These are phyloP conservation scores for Ganoderma meredithae DNA, from an alignment of 1,284 basidiomycete genomes.

Conservation along the genomic window DNA sequence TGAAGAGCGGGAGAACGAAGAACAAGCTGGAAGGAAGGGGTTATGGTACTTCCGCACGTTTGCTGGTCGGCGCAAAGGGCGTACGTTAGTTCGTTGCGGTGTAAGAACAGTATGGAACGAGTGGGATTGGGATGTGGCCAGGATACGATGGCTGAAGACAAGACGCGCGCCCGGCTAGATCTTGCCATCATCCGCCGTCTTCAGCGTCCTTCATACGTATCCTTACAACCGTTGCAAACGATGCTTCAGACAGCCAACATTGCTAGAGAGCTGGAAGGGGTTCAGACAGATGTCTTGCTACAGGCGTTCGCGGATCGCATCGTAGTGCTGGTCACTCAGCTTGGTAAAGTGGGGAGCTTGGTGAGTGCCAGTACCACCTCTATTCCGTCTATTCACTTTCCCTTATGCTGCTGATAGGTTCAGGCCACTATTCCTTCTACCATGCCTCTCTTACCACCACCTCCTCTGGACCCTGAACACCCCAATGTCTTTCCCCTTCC, in stretches of 20 bases:
- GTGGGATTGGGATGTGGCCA: too few species aligned
- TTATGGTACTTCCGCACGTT: background rate
- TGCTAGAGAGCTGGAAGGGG: slow-evolving; percentile 58
- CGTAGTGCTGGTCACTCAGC: slow-evolving; percentile 85
- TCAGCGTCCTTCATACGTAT: background rate
- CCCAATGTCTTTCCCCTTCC: slow-evolving; percentile 58
- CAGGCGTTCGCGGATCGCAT: slow-evolving; percentile 83
- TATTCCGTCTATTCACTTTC: background rate
- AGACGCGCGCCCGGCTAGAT: slow-evolving; percentile 7
- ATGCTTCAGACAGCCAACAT: slow-evolving; percentile 46
- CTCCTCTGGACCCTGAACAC: slow-evolving; percentile 45
- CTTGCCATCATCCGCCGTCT: background rate
- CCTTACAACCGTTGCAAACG: background rate
- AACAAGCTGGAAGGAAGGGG: background rate
- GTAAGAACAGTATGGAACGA: background rate
- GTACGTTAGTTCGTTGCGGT: background rate
- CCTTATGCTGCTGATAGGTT: slow-evolving; percentile 56
- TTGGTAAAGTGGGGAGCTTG: slow-evolving; percentile 87
- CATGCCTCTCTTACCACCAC: slow-evolving; percentile 58
- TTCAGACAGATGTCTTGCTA: slow-evolving; percentile 76
- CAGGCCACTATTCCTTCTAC: slow-evolving; percentile 82
- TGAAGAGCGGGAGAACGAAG: background rate
- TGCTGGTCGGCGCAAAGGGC: background rate
- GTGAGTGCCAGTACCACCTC: slow-evolving; percentile 52
- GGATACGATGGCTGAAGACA: background rate